Evolutionary conservation across 2,329 filamentous ascomycete species (phyloP), one percentile per base, ranked within the genome.

Genomic region (Curvularia hawaiiensis): DNA sequence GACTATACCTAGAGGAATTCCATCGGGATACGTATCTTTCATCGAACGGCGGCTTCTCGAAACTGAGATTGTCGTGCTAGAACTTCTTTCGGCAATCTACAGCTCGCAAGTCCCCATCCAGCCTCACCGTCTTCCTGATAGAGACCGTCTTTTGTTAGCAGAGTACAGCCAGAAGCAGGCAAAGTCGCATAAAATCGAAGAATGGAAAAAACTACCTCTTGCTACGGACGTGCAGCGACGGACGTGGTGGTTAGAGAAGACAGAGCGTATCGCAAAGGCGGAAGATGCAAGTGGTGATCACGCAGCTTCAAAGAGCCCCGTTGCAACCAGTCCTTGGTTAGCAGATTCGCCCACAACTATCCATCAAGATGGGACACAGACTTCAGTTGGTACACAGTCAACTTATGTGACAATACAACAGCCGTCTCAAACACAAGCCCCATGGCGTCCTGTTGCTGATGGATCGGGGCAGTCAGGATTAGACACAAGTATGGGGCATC

Each of bases 31-130:
- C 43, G 60, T 67, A 20, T 61, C 63, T 9, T 58, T 56, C 16
- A 54, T 70, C 30, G 67, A 70, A 49, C 61, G 66, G 46, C 60
- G 66, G 18, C 62, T 70, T 6, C 26, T 65, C 2, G 66, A 70
- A 30, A 65, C 62, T 8, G 67, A 69, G 44, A n/a, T 64, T 5
- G 55, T 66, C 5, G 50, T 62, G 11, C 43, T 69, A 20, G 67
- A 68, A 33, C 56, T 67, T 11, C 55, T 66, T 8, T 60, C 63
- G 16, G 41, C 56, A 9, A 39, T 64, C n/a, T 61, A 66, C 30
- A 60, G 58, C 3, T 51, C 54, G 41, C 59, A 56, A 2, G 28
- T 50, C 16, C 54, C 58, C 14, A 57, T 64, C 16, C 49, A 56
- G 14, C 45, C 52, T 20, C 52, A 59, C 11, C 58, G 46, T 31